These are phyloP conservation scores for Basipetospora sp. DNA, from an alignment of 2,329 filamentous ascomycete species.

Conservation along the genomic window DNA sequence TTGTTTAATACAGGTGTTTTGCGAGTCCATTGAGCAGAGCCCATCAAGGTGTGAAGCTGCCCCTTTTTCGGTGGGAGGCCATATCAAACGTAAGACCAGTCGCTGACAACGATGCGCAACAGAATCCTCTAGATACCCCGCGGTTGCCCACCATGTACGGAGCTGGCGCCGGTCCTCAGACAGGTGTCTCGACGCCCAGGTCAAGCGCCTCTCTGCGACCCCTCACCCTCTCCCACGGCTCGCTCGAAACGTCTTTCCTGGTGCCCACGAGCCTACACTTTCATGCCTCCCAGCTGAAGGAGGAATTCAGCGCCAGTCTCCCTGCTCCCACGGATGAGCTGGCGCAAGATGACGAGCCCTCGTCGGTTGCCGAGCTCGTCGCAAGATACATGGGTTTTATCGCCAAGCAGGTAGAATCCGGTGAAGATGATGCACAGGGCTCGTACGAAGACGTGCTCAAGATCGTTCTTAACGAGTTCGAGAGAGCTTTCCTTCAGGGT, in stretches of 20 bases:
- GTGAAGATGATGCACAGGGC: slow-evolving; percentile 75
- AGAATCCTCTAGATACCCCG: slow-evolving; percentile 27
- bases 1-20: too few relatives aligned
- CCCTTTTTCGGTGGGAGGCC: too few relatives aligned
- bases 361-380: slow-evolving; percentile 80
- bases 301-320: slow-evolving; percentile 70
- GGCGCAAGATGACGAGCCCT: slow-evolving; percentile 97
- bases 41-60: too few relatives aligned
- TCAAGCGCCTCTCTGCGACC: slow-evolving; percentile 86
- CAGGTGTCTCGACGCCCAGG: slow-evolving; percentile 90
- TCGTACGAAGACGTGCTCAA: slow-evolving; percentile 88
- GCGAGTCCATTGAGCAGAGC: too few relatives aligned
- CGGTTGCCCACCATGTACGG: slow-evolving; percentile 62
- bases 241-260: slow-evolving; percentile 89
- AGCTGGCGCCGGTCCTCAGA: slow-evolving; percentile 69
- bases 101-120: neutral
- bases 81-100: too few relatives aligned
- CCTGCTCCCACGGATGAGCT: slow-evolving; percentile 91
- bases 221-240: slow-evolving; percentile 79
- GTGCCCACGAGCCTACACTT: slow-evolving; percentile 92
- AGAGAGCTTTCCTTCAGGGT: slow-evolving; percentile 81
- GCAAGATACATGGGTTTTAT: slow-evolving; percentile 87
- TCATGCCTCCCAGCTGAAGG: slow-evolving; percentile 86
- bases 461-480: slow-evolving; percentile 86
- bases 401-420: slow-evolving; percentile 76